These are phyloP conservation scores for Dissophora ornata DNA, from an alignment of 192 early-diverging fungal species.

Conservation along the genomic window DNA sequence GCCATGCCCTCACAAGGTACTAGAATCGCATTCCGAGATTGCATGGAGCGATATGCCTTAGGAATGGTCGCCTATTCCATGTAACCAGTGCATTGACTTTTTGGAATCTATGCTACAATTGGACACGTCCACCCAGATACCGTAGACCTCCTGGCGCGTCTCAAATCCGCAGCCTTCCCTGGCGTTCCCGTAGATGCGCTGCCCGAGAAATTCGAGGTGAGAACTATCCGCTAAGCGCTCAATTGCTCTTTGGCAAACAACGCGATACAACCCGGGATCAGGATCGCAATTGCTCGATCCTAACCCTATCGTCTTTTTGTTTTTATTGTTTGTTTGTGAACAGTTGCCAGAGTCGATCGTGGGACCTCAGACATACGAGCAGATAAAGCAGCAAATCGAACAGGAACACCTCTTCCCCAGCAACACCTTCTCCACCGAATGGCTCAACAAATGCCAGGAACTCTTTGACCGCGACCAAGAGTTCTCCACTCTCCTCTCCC, in stretches of 20 bases:
- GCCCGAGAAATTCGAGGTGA: constrained; percentile 31
- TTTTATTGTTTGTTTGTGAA: no score
- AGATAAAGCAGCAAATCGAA: constrained; percentile 64
- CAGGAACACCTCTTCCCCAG: constrained; percentile 64
- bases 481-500: constrained; percentile 45
- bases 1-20: constrained; percentile 42
- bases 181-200: constrained; percentile 11
- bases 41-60: no score
- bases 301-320: no score
- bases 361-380: constrained; percentile 46
- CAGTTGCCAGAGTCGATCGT: constrained; percentile 40
- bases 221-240: no score
- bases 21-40: background rate
- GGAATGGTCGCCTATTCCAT: no score
- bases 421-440: constrained; percentile 62
- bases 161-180: constrained; percentile 47
- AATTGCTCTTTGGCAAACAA: no score
- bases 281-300: no score
- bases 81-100: background rate
- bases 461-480: constrained; percentile 38
- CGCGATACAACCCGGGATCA: no score
- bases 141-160: constrained; percentile 45
- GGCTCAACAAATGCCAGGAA: constrained; percentile 69
- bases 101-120: background rate
- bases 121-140: constrained; percentile 18